phyloP scores from a whole-genome alignment of 2,329 filamentous ascomycete genomes.

The Decorospora gaudefroyi region DNA sequence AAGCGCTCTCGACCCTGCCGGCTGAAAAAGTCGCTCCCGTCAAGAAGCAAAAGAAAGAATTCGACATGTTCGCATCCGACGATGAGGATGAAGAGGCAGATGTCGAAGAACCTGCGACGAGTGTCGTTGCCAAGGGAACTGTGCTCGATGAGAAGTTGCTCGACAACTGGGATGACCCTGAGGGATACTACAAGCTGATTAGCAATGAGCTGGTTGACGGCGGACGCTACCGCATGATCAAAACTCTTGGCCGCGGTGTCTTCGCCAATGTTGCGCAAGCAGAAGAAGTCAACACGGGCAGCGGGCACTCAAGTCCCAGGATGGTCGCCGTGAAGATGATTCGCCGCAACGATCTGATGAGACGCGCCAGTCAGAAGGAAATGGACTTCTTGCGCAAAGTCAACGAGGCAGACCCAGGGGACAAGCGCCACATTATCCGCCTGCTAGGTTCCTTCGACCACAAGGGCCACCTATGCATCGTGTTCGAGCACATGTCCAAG shows the following conservation, averaged over 20 bases:
- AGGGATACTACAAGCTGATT: conserved; percentile 96
- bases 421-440: conserved; percentile 88
- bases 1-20: conserved; percentile 58
- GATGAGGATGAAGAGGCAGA: conserved; percentile 71
- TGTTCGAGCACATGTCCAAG: conserved; percentile 84
- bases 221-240: conserved; percentile 84
- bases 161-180: conserved; percentile 90
- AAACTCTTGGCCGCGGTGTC: conserved; percentile 88
- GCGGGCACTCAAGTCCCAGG: conserved; percentile 54
- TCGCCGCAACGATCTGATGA: conserved; percentile 91
- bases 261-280: conserved; percentile 96
- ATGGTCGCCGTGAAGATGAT: conserved; percentile 98
- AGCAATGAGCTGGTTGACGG: conserved; percentile 86
- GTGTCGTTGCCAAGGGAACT: conserved; percentile 31
- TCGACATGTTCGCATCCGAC: conserved; percentile 69
- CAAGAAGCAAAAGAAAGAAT: conserved; percentile 55
- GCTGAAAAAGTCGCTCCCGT: conserved; percentile 40
- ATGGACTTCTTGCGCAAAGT: conserved; percentile 91
- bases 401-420: conserved; percentile 80
- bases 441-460: conserved; percentile 89
- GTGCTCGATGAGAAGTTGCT: conserved; percentile 72
- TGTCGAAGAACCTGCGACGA: conserved; percentile 63
- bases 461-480: conserved; percentile 93
- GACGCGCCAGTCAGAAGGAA: conserved; percentile 90
- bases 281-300: conserved; percentile 36